These are phyloP conservation scores for Grosmannia huntii DNA, from an alignment of 2,329 filamentous ascomycete species.

Conservation along the genomic window DNA sequence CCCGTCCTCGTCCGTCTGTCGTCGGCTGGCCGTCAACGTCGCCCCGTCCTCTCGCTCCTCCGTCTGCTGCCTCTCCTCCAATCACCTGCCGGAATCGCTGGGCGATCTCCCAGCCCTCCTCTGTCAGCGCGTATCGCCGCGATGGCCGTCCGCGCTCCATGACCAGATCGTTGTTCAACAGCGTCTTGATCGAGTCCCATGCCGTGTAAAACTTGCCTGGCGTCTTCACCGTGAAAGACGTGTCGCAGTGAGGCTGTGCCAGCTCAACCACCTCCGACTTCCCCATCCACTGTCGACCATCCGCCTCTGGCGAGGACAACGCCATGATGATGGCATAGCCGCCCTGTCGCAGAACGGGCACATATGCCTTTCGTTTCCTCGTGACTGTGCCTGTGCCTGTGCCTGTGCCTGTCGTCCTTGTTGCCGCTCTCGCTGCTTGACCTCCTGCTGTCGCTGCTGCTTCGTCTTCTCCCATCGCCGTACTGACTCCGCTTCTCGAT, in stretches of 20 bases:
- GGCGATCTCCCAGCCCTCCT: conserved; percentile 67
- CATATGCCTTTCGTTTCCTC: conserved; percentile 52
- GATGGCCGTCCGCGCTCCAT: conserved; percentile 56
- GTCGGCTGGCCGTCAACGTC: neutral
- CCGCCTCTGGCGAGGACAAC: conserved; percentile 45
- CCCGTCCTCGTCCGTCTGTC: neutral
- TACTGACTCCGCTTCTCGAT: neutral
- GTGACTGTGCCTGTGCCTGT: conserved; percentile 24
- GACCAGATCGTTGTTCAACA: conserved; percentile 61
- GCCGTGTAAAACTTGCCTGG: conserved; percentile 63
- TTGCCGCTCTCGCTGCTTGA: conserved; percentile 11
- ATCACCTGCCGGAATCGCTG: conserved; percentile 43
- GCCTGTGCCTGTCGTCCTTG: conserved; percentile 21
- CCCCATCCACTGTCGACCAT: conserved; percentile 43
- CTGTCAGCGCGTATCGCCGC: conserved; percentile 57
- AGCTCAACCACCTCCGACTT: conserved; percentile 56
- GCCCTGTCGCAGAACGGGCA: conserved; percentile 60
- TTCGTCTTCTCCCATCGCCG: conserved; percentile 7
- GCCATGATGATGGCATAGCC: conserved; percentile 60
- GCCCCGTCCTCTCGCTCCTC: neutral
- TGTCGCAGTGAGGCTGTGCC: conserved; percentile 59
- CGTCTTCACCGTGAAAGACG: conserved; percentile 56
- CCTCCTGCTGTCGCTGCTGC: neutral
- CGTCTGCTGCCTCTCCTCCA: neutral
- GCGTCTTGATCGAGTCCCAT: conserved; percentile 71